Evolutionary conservation across 208 protist species (phyloP).

Genomic region (Acanthamoeba sp.): DNA sequence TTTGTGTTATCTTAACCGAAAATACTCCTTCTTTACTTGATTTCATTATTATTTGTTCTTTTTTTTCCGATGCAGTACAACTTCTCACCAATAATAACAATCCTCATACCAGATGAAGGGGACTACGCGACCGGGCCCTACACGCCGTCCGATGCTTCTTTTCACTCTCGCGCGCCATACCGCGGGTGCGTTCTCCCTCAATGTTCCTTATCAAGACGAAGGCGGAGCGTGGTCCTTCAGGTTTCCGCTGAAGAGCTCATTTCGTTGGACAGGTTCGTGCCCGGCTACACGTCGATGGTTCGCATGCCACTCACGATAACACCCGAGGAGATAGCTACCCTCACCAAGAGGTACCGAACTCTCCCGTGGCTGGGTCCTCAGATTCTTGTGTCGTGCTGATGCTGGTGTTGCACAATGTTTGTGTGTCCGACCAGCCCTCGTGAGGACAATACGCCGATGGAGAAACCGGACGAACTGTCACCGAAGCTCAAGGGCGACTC

Average conservation of each 20-base stretch:
- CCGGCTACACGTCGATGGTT: neutral
- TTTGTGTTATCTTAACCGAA: too few relatives aligned
- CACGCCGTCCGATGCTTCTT: neutral
- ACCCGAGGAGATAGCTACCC: constrained; percentile 32
- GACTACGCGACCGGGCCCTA: neutral
- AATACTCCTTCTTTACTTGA: too few relatives aligned
- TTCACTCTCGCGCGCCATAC: neutral
- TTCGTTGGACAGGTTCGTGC: neutral
- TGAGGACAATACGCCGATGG: neutral
- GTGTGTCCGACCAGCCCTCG: neutral
- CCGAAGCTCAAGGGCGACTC: neutral
- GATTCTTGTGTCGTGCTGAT: neutral
- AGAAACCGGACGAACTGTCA: neutral
- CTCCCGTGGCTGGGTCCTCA: neutral
- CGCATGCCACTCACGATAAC: constrained; percentile 30
- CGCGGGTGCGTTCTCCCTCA: neutral
- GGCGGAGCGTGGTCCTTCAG: too few relatives aligned
- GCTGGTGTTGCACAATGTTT: neutral
- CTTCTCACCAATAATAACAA: too few relatives aligned
- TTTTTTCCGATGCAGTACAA: neutral
- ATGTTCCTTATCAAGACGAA: neutral
- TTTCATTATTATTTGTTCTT: neutral
- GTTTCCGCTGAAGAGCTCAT: too few relatives aligned
- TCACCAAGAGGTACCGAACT: neutral
- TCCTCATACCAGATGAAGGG: neutral